phyloP scores from a whole-genome alignment of 2,329 filamentous ascomycete species.

The Aspergillus fructus region DNA sequence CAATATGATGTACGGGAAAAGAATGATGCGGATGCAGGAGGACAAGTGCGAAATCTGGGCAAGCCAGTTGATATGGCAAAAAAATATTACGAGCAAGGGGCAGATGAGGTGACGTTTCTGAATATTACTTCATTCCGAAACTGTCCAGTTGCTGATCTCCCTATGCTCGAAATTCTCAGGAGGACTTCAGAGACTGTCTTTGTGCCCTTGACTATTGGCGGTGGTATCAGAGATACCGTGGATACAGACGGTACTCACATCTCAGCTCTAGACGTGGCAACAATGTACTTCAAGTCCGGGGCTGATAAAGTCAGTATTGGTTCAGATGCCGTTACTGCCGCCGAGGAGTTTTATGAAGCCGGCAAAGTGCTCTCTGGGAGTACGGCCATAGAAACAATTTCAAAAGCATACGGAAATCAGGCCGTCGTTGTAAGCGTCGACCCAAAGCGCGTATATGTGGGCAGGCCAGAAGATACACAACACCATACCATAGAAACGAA shows the following conservation, averaged over 20 bases:
- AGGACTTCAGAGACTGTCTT: constrained; percentile 88
- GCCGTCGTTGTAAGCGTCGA: constrained; percentile 96
- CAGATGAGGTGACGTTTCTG: constrained; percentile 94
- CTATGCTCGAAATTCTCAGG: constrained; percentile 92
- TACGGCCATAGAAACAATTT: constrained; percentile 95
- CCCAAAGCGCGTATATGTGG: constrained; percentile 85
- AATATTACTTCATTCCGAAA: constrained; percentile 99
- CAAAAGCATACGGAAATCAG: constrained; percentile 88
- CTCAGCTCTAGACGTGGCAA: constrained; percentile 89
- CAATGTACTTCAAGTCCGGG: constrained; percentile 94
- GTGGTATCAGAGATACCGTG: constrained; percentile 88
- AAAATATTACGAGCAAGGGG: constrained; percentile 93
- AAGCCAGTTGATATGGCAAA: constrained; percentile 95
- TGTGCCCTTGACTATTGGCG: constrained; percentile 91
- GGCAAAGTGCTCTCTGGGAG: constrained; percentile 70
- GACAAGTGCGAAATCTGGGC: constrained; percentile 82
- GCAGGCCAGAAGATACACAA: constrained; percentile 64
- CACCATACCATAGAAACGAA: constrained; percentile 74
- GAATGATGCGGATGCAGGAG: constrained; percentile 53
- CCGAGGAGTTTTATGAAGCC: constrained; percentile 80
- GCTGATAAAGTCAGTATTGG: constrained; percentile 98
- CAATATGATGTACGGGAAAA: constrained; percentile 98
- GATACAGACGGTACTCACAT: constrained; percentile 84
- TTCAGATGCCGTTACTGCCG: constrained; percentile 87
- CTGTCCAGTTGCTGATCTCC: constrained; percentile 84